Evolutionary conservation across 805 yeast genomes (phyloP).

Genomic region (Lipomyces sp.): DNA sequence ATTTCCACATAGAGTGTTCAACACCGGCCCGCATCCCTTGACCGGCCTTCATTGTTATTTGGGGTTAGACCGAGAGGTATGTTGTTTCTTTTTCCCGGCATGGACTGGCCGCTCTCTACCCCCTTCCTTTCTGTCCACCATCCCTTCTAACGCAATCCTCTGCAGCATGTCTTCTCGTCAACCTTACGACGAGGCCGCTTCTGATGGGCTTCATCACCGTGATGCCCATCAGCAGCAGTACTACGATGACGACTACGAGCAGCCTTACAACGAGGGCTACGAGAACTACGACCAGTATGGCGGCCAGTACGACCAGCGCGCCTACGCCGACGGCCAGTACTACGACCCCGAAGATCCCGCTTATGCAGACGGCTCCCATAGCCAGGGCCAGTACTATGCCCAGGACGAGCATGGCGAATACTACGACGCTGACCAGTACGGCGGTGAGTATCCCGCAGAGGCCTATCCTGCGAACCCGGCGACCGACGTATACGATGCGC

Average conservation of each 20-base stretch:
- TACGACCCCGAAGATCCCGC: constrained; percentile 35
- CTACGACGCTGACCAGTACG: constrained; percentile 25
- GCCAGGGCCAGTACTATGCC: constrained; percentile 29
- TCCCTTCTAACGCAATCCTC: background rate
- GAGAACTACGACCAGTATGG: constrained; percentile 45
- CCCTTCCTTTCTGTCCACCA: background rate
- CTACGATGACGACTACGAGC: constrained; percentile 31
- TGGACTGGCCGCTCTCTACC: background rate
- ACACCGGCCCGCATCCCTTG: background rate
- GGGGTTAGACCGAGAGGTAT: background rate
- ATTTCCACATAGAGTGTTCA: no score
- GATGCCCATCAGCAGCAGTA: constrained; percentile 32
- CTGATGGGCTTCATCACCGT: constrained; percentile 31
- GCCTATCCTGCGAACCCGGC: constrained; percentile 44
- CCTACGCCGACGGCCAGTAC: constrained; percentile 40
- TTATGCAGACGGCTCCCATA: constrained; percentile 13
- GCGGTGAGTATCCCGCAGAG: constrained; percentile 39
- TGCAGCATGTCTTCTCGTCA: constrained; percentile 27
- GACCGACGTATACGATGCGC: constrained; percentile 44
- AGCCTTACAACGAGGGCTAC: constrained; percentile 23
- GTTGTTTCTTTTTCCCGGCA: background rate
- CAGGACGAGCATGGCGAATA: constrained; percentile 30
- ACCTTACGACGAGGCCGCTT: constrained; percentile 30
- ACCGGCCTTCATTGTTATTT: background rate
- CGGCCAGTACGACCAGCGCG: constrained; percentile 39